Conservation (phyloP, 768 basidiomycete genomes). For the Cantharellus anzutake region DNA sequence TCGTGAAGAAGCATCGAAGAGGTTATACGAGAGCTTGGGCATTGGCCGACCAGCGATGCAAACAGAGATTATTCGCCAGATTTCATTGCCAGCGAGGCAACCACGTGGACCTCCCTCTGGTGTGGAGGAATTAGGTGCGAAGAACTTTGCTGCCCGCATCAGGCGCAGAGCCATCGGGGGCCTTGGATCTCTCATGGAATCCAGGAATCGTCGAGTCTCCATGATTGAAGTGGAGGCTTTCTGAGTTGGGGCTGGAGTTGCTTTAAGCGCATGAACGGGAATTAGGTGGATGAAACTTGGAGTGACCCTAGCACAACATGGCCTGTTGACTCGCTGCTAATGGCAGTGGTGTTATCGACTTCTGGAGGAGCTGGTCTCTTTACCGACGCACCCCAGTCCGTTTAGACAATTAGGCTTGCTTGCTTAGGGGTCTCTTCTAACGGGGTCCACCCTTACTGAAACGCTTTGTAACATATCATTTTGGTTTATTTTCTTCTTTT, state of each 20-base stretch:
- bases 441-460: not conserved
- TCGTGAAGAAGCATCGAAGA: slow-evolving; percentile 74
- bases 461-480: too few species aligned
- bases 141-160: slow-evolving; percentile 78
- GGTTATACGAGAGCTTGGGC: slow-evolving; percentile 76
- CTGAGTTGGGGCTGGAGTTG: not conserved
- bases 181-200: slow-evolving; percentile 58
- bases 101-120: slow-evolving; percentile 77
- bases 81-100: slow-evolving; percentile 54
- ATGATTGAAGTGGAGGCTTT: not conserved
- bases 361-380: not conserved
- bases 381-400: not conserved
- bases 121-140: slow-evolving; percentile 67
- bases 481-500: not conserved
- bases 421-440: not conserved
- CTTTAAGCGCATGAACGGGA: not conserved
- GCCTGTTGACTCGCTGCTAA: not conserved
- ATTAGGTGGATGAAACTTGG: not conserved
- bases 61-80: slow-evolving; percentile 27
- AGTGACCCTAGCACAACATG: not conserved
- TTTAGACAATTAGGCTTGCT: not conserved
- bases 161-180: slow-evolving; percentile 72
- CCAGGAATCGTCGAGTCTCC: slow-evolving; percentile 54
- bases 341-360: not conserved
- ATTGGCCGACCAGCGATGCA: slow-evolving; percentile 40